phyloP scores from a whole-genome alignment of 2,329 filamentous ascomycete species.

The Beauveria sp. region DNA sequence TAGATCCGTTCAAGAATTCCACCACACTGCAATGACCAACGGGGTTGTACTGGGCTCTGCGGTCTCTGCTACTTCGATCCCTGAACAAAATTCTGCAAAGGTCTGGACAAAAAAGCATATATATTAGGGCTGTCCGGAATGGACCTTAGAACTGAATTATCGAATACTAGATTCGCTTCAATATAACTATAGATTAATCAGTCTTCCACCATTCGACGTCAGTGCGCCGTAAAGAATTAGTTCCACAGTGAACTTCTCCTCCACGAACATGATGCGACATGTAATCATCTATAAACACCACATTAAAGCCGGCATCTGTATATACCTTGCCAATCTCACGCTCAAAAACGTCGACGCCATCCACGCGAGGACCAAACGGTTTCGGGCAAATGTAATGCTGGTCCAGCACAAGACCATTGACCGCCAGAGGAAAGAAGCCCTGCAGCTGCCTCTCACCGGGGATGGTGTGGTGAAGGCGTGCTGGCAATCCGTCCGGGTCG shows the following conservation, averaged over 20 bases:
- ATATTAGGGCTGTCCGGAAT: no score
- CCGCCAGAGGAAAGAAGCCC: slow-evolving; percentile 10
- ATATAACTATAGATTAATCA: no score
- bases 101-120: no score
- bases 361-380: slow-evolving; percentile 17
- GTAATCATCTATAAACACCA: slow-evolving; percentile 18
- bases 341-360: slow-evolving; percentile 18
- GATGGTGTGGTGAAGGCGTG: not conserved
- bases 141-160: no score
- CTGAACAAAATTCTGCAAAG: no score
- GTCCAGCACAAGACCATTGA: slow-evolving; percentile 14
- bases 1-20: no score
- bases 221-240: slow-evolving; percentile 17
- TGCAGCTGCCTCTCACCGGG: slow-evolving; percentile 2
- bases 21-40: no score
- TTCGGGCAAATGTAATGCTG: slow-evolving; percentile 17
- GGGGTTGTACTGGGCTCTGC: no score
- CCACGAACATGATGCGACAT: slow-evolving; percentile 17
- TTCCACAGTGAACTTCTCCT: slow-evolving; percentile 20
- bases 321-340: slow-evolving; percentile 10
- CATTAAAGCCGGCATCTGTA: slow-evolving; percentile 12
- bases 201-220: slow-evolving; percentile 15
- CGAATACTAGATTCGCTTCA: no score
- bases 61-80: no score
- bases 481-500: not conserved